These are phyloP conservation scores for Tolypocladium sp. DNA, from an alignment of 2,329 filamentous ascomycete genomes.

Conservation along the genomic window DNA sequence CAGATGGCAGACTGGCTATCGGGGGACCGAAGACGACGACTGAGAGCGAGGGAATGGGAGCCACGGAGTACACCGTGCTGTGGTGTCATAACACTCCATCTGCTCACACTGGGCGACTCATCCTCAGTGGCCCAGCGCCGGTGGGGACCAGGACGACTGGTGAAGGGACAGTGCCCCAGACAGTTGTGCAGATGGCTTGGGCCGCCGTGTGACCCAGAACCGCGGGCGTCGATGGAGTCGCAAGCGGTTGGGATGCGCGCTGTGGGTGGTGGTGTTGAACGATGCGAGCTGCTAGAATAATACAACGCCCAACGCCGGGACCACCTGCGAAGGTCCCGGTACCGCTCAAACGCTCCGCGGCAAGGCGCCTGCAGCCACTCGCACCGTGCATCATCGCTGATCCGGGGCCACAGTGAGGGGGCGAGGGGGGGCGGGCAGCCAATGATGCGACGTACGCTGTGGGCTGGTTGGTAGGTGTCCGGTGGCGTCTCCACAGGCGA, in stretches of 20 bases:
- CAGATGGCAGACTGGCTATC: slow-evolving; percentile 1
- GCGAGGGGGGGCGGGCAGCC: neutral
- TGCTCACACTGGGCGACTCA: slow-evolving; percentile 1
- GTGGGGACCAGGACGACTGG: neutral
- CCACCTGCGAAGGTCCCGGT: too few species aligned
- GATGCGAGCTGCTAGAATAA: neutral
- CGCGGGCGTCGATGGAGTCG: neutral
- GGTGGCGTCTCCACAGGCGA: slow-evolving; percentile 8
- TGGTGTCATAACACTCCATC: neutral
- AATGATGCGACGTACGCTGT: slow-evolving; percentile 1
- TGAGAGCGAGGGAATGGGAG: neutral
- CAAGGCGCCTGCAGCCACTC: neutral
- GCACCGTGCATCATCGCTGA: neutral
- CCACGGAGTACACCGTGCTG: neutral
- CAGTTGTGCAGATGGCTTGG: neutral
- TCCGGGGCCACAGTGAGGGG: neutral
- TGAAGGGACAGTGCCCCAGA: neutral
- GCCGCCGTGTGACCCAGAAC: neutral
- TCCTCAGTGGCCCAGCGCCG: neutral
- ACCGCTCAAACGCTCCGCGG: neutral
- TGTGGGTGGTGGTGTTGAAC: neutral
- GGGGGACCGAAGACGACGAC: neutral
- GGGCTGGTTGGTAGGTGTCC: neutral
- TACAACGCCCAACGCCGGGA: neutral
- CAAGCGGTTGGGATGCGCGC: neutral